Evolutionary conservation across 192 early-diverging fungal species (phyloP).

Genomic region (Anaeromyces robustus): DNA sequence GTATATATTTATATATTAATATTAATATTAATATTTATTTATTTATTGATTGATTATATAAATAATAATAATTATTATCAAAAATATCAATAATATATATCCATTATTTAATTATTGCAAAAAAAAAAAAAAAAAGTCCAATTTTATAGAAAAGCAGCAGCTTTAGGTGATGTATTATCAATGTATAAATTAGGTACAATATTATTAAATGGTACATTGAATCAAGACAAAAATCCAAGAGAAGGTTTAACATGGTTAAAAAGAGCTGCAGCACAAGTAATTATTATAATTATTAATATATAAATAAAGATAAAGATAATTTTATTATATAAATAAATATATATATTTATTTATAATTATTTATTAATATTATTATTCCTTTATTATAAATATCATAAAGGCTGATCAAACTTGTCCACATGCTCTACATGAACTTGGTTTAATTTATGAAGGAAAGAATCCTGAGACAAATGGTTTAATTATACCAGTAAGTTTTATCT

Average conservation of each 20-base stretch:
- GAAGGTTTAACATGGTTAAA: conserved; percentile 72
- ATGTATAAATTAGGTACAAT: conserved; percentile 85
- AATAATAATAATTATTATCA: not conserved
- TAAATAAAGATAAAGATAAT: no score
- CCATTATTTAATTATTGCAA: not conserved
- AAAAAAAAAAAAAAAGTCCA: conserved; percentile 16
- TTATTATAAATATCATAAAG: not conserved
- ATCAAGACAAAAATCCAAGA: conserved; percentile 48
- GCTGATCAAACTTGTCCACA: conserved; percentile 52
- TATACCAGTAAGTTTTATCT: not conserved
- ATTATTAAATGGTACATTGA: conserved; percentile 54
- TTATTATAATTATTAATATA: no score
- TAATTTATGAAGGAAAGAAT: conserved; percentile 47
- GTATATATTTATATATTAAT: no score
- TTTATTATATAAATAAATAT: no score
- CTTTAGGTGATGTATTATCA: conserved; percentile 74
- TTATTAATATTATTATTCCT: no score
- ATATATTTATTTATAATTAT: no score
- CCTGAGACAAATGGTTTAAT: not conserved
- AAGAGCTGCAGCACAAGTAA: conserved; percentile 45
- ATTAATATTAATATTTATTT: no score
- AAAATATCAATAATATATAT: no score
- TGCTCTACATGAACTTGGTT: conserved; percentile 58
- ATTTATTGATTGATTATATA: no score
- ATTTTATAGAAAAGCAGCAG: conserved; percentile 64